A percentile compares a stretch with the other conserved stretches of the same genome.
Conservation (phyloP, 2,329 filamentous ascomycete genomes). For the Paecilomyces sp. region DNA sequence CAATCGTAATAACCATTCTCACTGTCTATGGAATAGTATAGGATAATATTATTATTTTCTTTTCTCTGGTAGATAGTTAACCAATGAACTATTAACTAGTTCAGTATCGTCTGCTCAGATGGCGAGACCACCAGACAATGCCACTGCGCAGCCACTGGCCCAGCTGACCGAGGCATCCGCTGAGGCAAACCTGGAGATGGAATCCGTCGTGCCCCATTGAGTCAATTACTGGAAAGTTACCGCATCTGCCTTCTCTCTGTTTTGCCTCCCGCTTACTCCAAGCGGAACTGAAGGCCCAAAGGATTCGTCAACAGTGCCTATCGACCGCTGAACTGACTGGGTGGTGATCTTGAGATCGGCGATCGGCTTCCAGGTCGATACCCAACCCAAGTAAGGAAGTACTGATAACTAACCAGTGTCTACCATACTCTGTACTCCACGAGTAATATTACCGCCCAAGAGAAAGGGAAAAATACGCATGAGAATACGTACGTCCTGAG, state of each 20-base stretch:
- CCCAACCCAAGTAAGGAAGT: not conserved
- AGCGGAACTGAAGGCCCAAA: not conserved
- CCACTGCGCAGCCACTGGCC: not conserved
- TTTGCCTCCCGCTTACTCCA: not conserved
- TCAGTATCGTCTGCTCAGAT: not conserved
- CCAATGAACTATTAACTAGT: too few species aligned
- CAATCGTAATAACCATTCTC: not conserved
- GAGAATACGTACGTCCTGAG: not conserved
- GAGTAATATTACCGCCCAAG: too few species aligned
- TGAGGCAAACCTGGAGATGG: not conserved
- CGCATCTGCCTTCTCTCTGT: not conserved
- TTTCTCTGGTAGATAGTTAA: too few species aligned
- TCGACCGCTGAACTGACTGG: not conserved
- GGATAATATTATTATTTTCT: too few species aligned
- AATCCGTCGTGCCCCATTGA: not conserved
- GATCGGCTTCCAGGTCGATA: not conserved
- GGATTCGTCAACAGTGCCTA: not conserved
- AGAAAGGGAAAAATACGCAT: too few species aligned
- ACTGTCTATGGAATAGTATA: too few species aligned
- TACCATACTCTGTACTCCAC: too few species aligned
- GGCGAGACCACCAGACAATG: not conserved
- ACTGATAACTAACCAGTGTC: too few species aligned
- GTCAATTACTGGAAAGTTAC: not conserved
- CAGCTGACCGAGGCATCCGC: not conserved
- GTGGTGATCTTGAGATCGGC: not conserved